A percentile compares a stretch with the other conserved stretches of the same genome.
These are phyloP conservation scores for Podospora pseudocomata DNA, from an alignment of 495 filamentous ascomycete genomes.

Conservation along the genomic window DNA sequence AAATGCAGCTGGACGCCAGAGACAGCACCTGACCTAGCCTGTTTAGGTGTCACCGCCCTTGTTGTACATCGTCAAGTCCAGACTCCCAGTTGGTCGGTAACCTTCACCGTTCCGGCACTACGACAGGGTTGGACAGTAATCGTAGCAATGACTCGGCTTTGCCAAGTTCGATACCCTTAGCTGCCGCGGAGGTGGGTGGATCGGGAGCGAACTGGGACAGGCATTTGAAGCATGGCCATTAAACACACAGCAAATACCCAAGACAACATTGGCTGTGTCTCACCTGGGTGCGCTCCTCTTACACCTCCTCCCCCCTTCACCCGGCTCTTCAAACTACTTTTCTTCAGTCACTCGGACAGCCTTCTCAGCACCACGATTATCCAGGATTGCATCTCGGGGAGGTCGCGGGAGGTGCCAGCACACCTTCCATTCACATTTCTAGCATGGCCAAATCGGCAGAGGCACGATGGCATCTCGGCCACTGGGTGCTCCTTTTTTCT, in stretches of 20 bases:
- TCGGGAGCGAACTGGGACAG: background rate
- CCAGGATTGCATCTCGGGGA: background rate
- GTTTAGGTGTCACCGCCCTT: background rate
- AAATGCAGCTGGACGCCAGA: background rate
- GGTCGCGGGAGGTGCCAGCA: background rate
- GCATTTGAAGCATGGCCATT: background rate
- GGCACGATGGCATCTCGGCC: background rate
- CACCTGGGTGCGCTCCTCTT: background rate
- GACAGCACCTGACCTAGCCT: background rate
- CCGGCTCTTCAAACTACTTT: background rate
- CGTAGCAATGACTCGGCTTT: background rate
- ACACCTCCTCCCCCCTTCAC: background rate
- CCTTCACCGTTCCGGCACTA: background rate
- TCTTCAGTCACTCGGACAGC: background rate
- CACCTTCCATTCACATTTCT: background rate
- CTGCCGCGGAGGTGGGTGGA: background rate
- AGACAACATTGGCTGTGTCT: background rate
- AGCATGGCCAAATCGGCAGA: conserved; percentile 2
- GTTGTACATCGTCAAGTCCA: background rate
- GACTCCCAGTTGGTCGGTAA: background rate
- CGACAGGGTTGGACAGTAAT: background rate
- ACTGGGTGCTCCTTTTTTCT: background rate
- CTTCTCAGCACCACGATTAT: background rate
- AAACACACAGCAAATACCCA: background rate
- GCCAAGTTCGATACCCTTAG: background rate